phyloP scores from a whole-genome alignment of 805 yeast species.

The Cyberlindnera petersonii region DNA sequence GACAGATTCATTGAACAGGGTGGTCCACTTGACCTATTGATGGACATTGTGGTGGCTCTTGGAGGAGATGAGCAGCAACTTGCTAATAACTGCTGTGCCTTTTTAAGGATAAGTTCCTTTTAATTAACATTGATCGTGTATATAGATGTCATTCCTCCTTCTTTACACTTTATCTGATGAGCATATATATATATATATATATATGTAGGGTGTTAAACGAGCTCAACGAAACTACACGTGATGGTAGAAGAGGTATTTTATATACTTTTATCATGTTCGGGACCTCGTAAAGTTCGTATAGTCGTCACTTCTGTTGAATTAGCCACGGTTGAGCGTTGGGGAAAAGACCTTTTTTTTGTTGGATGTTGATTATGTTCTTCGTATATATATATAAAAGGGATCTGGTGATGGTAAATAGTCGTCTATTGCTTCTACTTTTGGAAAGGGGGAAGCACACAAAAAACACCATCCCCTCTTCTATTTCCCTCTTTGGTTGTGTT shows the following conservation, averaged over 20 bases:
- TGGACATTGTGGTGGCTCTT: constrained; percentile 3
- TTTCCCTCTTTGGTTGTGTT: constrained; percentile 1
- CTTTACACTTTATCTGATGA: too few species aligned
- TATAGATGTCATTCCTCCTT: not conserved
- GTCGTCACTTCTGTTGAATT: too few species aligned
- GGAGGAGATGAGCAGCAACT: constrained; percentile 1
- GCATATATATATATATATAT: too few species aligned
- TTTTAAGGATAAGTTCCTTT: constrained; percentile 4
- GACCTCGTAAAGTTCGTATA: too few species aligned
- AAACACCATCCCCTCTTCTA: constrained; percentile 1
- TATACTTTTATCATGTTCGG: too few species aligned
- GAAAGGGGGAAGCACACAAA: not conserved
- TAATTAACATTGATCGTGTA: not conserved
- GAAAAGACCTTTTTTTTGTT: too few species aligned
- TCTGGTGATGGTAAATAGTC: not conserved
- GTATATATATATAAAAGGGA: too few species aligned
- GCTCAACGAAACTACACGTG: too few species aligned
- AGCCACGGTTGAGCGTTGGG: too few species aligned
- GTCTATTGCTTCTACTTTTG: not conserved
- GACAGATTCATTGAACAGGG: constrained; percentile 7
- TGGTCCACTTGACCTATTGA: constrained; percentile 4
- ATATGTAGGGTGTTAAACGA: too few species aligned
- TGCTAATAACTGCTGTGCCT: constrained; percentile 2
- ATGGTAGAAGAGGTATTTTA: too few species aligned
- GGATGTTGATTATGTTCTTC: too few species aligned